Conservation (phyloP, 108 stramenopile species). For the Ochromonas danica region DNA sequence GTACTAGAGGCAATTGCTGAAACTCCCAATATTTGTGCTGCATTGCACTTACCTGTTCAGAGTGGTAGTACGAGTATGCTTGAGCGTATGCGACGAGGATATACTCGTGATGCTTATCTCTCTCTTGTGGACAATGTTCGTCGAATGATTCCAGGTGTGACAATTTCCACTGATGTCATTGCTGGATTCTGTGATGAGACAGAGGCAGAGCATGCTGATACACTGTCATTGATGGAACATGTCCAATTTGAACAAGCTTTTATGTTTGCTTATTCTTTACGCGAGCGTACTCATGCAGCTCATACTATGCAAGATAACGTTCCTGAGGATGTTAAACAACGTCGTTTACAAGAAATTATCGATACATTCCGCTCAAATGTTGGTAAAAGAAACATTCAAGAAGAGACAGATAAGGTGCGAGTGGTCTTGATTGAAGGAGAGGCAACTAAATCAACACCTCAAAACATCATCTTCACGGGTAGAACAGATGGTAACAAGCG, state of each 20-base stretch:
- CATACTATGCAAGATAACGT: constrained; percentile 87
- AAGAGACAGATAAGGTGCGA: neutral
- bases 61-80: constrained; percentile 82
- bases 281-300: constrained; percentile 90
- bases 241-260: constrained; percentile 91
- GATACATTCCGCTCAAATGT: neutral
- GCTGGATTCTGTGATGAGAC: constrained; percentile 97
- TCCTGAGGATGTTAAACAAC: constrained; percentile 75
- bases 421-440: neutral
- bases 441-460: neutral
- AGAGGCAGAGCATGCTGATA: constrained; percentile 86
- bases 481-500: constrained; percentile 22
- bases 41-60: constrained; percentile 94
- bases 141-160: constrained; percentile 76
- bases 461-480: neutral
- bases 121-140: constrained; percentile 70
- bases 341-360: constrained; percentile 72
- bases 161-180: constrained; percentile 91
- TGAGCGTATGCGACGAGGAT: constrained; percentile 88
- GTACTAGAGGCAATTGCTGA: constrained; percentile 85
- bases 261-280: constrained; percentile 93
- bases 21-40: constrained; percentile 78
- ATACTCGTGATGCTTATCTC: constrained; percentile 88
- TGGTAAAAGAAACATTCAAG: neutral
- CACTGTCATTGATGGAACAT: constrained; percentile 75